A percentile compares a stretch with the other conserved stretches of the same genome.
Evolutionary conservation across 208 protist genomes (phyloP).

Genomic region (Balamuthia mandrillaris): DNA sequence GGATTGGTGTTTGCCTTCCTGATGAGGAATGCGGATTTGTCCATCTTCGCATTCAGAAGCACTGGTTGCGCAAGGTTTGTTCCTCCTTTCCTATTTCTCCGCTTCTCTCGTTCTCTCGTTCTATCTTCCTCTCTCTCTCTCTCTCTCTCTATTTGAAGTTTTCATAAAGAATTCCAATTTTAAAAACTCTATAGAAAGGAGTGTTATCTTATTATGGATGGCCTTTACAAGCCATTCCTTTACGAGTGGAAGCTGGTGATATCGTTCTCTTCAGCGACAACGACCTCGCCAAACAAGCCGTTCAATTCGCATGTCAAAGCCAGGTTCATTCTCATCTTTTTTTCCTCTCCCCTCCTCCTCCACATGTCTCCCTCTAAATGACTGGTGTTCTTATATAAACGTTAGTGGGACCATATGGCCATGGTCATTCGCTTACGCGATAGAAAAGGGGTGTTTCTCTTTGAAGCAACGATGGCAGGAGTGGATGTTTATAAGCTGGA

Average conservation of each 20-base stretch:
- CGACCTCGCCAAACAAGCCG: neutral
- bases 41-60: no score
- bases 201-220: neutral
- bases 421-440: neutral
- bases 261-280: neutral
- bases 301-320: neutral
- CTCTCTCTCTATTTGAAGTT: no score
- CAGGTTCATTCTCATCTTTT: neutral
- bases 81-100: no score
- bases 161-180: no score
- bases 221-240: neutral
- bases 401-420: neutral
- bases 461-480: neutral
- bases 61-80: no score
- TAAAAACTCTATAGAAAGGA: no score
- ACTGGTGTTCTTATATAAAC: neutral
- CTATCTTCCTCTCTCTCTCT: no score
- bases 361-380: neutral
- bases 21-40: no score
- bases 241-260: neutral
- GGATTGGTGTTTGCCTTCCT: no score
- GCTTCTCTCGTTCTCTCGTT: no score
- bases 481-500: neutral
- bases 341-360: neutral
- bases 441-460: neutral